Percentiles rank a stretch among this genome's conserved stretches.
Conservation (phyloP, 805 yeast genomes). For the Yamadazyma phyllophila region DNA sequence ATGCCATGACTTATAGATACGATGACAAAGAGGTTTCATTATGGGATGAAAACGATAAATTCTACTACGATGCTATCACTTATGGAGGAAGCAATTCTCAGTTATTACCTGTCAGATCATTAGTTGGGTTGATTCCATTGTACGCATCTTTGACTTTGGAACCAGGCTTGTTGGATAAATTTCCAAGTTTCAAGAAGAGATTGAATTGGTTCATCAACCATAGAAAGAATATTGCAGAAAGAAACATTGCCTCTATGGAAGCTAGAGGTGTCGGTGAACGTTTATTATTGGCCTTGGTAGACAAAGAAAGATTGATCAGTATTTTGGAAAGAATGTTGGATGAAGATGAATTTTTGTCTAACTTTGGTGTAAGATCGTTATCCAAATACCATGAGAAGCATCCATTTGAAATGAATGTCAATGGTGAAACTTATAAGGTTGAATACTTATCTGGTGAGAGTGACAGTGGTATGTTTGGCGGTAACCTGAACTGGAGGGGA, state of each 20-base stretch:
- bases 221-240: conserved; percentile 62
- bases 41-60: conserved; percentile 88
- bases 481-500: conserved; percentile 96
- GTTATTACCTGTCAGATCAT: conserved; percentile 79
- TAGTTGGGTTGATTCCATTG: conserved; percentile 88
- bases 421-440: conserved; percentile 69
- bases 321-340: conserved; percentile 80
- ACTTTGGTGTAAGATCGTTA: conserved; percentile 82
- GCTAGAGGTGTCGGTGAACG: conserved; percentile 81
- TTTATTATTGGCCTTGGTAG: conserved; percentile 72
- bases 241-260: conserved; percentile 85
- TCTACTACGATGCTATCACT: conserved; percentile 85
- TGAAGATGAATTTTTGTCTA: conserved; percentile 80
- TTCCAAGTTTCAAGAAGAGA: conserved; percentile 80
- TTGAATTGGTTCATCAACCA: conserved; percentile 81
- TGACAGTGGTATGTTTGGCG: conserved; percentile 92
- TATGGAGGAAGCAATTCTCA: conserved; percentile 70
- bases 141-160: conserved; percentile 88
- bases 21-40: conserved; percentile 54
- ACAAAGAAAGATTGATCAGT: conserved; percentile 71
- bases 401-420: conserved; percentile 81
- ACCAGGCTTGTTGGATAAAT: conserved; percentile 71
- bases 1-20: conserved; percentile 78
- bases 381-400: conserved; percentile 82
- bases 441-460: conserved; percentile 85